Evolutionary conservation across 1,139 yeast species (phyloP).

Genomic region (Diutina scorzettiae): DNA sequence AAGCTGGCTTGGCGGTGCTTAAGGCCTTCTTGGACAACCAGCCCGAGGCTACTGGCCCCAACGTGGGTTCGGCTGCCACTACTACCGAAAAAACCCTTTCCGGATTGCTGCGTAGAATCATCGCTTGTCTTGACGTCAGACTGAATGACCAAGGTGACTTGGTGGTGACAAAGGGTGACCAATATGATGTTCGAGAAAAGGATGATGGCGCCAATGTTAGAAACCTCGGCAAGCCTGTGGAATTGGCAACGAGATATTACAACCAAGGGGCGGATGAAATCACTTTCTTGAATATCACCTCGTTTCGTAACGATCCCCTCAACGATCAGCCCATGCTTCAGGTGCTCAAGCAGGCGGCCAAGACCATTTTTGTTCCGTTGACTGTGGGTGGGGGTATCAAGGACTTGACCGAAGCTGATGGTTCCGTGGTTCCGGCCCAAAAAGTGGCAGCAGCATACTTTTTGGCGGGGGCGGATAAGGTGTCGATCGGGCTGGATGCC

Average conservation of each 20-base stretch:
- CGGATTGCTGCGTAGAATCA: constrained; percentile 80
- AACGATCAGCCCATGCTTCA: constrained; percentile 91
- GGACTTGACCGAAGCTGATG: constrained; percentile 56
- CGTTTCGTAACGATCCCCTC: constrained; percentile 87
- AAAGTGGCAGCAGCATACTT: constrained; percentile 87
- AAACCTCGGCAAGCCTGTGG: constrained; percentile 92
- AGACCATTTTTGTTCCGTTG: constrained; percentile 86
- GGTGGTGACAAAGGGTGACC: constrained; percentile 97
- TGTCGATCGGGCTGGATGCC: constrained; percentile 95
- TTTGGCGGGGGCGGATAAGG: constrained; percentile 94
- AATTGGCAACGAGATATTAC: constrained; percentile 80
- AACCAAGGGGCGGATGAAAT: constrained; percentile 95
- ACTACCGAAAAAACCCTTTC: constrained; percentile 38
- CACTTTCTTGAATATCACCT: constrained; percentile 86
- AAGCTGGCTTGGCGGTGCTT: constrained; percentile 72
- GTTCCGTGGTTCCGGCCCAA: constrained; percentile 65
- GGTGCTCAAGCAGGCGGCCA: constrained; percentile 71
- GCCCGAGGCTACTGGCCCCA: constrained; percentile 8
- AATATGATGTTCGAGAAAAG: constrained; percentile 87
- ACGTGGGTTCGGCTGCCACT: constrained; percentile 9
- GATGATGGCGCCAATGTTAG: constrained; percentile 36
- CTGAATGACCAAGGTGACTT: constrained; percentile 88
- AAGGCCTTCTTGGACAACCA: constrained; percentile 54
- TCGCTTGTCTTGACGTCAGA: constrained; percentile 95
- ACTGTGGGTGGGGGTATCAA: constrained; percentile 98